Evolutionary conservation across 1,284 basidiomycete genomes (phyloP).

Genomic region (Microbotryum lychnidis-dioicae): DNA sequence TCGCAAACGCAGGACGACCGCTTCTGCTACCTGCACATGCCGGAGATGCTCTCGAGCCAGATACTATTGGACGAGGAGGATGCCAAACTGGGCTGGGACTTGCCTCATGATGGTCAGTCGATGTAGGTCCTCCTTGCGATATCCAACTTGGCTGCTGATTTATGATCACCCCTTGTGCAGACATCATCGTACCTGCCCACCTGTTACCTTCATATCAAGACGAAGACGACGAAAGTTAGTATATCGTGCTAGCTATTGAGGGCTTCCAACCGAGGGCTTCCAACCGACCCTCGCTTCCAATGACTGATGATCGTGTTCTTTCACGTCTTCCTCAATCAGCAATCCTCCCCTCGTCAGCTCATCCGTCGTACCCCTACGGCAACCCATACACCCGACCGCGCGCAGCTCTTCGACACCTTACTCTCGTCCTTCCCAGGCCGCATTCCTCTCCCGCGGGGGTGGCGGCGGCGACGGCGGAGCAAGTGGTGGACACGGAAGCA

Average conservation of each 20-base stretch:
- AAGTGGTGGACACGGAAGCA: neutral
- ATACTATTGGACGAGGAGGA: conserved; percentile 17
- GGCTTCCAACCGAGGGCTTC: too few species aligned
- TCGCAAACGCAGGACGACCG: conserved; percentile 24
- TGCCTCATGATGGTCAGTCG: conserved; percentile 26
- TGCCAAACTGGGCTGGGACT: conserved; percentile 14
- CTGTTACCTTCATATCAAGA: conserved; percentile 33
- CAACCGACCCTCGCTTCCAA: too few species aligned
- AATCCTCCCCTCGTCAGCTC: conserved; percentile 32
- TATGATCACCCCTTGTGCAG: conserved; percentile 7
- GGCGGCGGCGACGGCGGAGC: neutral
- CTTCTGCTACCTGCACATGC: conserved; percentile 21
- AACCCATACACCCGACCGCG: conserved; percentile 32
- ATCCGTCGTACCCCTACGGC: conserved; percentile 36
- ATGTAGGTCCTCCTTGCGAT: too few species aligned
- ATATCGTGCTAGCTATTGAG: too few species aligned
- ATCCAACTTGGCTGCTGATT: neutral
- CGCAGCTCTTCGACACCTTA: neutral
- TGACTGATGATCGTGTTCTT: neutral
- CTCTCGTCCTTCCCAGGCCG: neutral
- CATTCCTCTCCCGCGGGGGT: neutral
- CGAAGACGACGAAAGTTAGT: conserved; percentile 35
- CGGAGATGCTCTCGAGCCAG: neutral
- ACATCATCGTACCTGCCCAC: conserved; percentile 32
- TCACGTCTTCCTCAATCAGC: conserved; percentile 7